phyloP scores from a whole-genome alignment of 176 grass and related monocot genomes.

The Oryza rufipogon region DNA sequence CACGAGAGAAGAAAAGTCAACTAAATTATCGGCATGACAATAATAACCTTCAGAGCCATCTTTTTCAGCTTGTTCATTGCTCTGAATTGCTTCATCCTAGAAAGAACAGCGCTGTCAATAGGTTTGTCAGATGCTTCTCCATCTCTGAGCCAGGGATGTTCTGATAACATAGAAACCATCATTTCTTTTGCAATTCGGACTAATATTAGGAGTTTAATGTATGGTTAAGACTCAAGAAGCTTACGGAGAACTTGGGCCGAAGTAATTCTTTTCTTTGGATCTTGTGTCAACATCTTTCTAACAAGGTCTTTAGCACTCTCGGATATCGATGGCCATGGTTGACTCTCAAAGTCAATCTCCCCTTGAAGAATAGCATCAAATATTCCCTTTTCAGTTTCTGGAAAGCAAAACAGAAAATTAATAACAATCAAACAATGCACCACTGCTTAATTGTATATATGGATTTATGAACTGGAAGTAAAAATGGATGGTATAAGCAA shows the following conservation, averaged over 20 bases:
- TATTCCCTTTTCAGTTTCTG: conserved; percentile 98
- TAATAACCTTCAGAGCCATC: conserved; percentile 93
- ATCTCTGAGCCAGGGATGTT: conserved; percentile 93
- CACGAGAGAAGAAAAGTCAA: background rate
- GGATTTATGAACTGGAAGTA: conserved; percentile 26
- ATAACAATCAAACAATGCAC: conserved; percentile 17
- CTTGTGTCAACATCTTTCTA: conserved; percentile 85
- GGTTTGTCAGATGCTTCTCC: conserved; percentile 96
- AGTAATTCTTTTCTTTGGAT: conserved; percentile 95
- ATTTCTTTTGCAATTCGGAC: background rate
- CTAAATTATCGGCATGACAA: conserved; percentile 12
- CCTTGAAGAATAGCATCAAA: conserved; percentile 83
- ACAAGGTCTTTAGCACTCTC: conserved; percentile 88
- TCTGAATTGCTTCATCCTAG: conserved; percentile 99
- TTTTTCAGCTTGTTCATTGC: conserved; percentile 99
- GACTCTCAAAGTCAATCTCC: conserved; percentile 90
- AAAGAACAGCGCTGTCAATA: conserved; percentile 95
- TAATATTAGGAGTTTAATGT: conserved; percentile 24
- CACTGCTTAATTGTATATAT: conserved; percentile 33
- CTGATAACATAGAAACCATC: conserved; percentile 55
- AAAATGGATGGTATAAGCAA: conserved; percentile 18
- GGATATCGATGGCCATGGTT: conserved; percentile 92
- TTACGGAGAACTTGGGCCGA: conserved; percentile 92
- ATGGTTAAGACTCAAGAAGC: conserved; percentile 36
- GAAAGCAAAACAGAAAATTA: conserved; percentile 39